Conservation (phyloP, 1,284 basidiomycete genomes). For the Trametes hirsuta region DNA sequence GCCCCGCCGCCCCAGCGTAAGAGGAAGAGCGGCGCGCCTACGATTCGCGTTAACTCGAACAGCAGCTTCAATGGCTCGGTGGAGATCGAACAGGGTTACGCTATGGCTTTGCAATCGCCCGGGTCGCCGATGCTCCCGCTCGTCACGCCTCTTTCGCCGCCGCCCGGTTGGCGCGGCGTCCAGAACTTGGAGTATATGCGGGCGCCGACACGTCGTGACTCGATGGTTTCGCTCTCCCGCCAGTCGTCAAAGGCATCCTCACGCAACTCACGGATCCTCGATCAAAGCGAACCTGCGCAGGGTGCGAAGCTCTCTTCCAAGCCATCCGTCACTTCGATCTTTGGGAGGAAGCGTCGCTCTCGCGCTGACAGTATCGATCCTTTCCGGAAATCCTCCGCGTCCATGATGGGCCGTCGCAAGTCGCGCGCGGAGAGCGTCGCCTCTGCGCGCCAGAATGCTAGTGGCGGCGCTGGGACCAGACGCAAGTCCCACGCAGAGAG, state of each 20-base stretch:
- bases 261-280: conserved; percentile 18
- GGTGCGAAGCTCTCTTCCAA: conserved; percentile 2
- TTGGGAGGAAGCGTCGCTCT: conserved; percentile 22
- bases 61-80: conserved; percentile 8
- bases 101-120: conserved; percentile 4
- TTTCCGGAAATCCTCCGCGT: conserved; percentile 18
- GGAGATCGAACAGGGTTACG: conserved; percentile 14
- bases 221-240: conserved; percentile 22
- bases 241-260: conserved; percentile 23
- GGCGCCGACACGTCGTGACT: conserved; percentile 18
- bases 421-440: conserved; percentile 15
- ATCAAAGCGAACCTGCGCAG: background rate
- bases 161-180: conserved; percentile 11
- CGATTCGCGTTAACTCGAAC: conserved; percentile 16
- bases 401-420: conserved; percentile 15
- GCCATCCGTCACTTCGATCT: background rate
- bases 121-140: conserved; percentile 19
- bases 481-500: conserved; percentile 6
- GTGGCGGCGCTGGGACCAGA: background rate
- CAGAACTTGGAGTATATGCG: conserved; percentile 7
- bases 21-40: conserved; percentile 1
- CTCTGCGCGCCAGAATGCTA: background rate
- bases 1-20: background rate
- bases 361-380: conserved; percentile 26
- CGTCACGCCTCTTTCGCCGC: conserved; percentile 17